These are phyloP conservation scores for Phytophthora cryptogea DNA, from an alignment of 352 stramenopile genomes.

Conservation along the genomic window DNA sequence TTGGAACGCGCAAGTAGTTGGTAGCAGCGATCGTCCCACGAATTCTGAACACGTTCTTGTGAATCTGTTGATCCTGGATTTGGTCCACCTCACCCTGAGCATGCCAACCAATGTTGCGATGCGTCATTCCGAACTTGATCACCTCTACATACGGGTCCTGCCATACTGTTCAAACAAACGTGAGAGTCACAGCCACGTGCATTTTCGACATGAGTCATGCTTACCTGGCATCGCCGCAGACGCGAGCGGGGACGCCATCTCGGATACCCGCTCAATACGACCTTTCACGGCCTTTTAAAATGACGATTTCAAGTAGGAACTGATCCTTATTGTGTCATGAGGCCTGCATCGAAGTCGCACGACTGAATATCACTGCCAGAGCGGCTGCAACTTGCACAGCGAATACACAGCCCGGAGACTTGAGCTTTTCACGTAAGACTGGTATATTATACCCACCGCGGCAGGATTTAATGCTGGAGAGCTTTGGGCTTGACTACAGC, in stretches of 20 bases:
- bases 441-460: conserved; percentile 16
- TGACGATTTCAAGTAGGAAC: too few relatives aligned
- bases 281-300: conserved; percentile 19
- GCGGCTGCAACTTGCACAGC: too few relatives aligned
- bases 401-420: too few relatives aligned
- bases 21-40: conserved; percentile 69
- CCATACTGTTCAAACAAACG: conserved; percentile 55
- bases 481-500: conserved; percentile 10
- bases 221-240: conserved; percentile 36
- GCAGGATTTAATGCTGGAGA: conserved; percentile 10
- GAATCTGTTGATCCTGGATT: conserved; percentile 60
- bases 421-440: conserved; percentile 9
- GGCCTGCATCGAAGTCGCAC: too few relatives aligned
- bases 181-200: neutral
- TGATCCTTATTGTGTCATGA: too few relatives aligned
- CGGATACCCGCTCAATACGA: conserved; percentile 13
- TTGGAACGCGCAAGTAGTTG: conserved; percentile 78
- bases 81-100: conserved; percentile 75
- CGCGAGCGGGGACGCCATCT: conserved; percentile 34
- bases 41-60: conserved; percentile 83
- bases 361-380: too few relatives aligned
- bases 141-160: conserved; percentile 89
- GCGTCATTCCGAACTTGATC: conserved; percentile 74
- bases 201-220: neutral
- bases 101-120: conserved; percentile 56